A percentile compares a stretch with the other conserved stretches of the same genome.
Evolutionary conservation across 2,329 filamentous ascomycete genomes (phyloP).

Genomic region (Trichoderma sp.): DNA sequence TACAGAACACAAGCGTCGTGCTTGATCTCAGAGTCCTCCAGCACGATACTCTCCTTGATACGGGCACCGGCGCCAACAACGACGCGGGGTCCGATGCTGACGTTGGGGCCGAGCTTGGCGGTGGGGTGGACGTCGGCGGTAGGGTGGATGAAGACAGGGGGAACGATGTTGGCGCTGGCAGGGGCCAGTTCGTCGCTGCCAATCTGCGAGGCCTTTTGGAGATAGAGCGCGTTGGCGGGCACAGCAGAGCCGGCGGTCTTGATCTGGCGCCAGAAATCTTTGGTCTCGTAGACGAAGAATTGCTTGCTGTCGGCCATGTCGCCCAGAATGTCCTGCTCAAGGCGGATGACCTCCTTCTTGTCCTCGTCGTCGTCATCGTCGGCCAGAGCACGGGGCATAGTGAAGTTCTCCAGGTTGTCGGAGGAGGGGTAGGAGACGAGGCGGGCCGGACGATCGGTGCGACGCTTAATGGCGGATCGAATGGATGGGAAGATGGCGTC

Average conservation of each 20-base stretch:
- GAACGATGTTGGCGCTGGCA: conserved; percentile 83
- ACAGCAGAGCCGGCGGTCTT: conserved; percentile 98
- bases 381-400: conserved; percentile 43
- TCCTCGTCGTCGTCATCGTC: conserved; percentile 51
- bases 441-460: conserved; percentile 78
- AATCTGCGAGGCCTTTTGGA: conserved; percentile 88
- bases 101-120: conserved; percentile 94
- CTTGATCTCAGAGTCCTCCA: conserved; percentile 94
- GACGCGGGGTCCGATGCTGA: conserved; percentile 90
- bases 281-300: conserved; percentile 98
- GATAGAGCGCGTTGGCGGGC: conserved; percentile 93
- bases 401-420: conserved; percentile 79
- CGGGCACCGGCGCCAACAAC: conserved; percentile 82
- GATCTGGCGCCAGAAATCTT: conserved; percentile 99
- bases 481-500: conserved; percentile 97
- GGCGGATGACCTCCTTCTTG: conserved; percentile 83
- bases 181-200: conserved; percentile 75
- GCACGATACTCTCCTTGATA: conserved; percentile 92
- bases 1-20: conserved; percentile 96
- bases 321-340: conserved; percentile 95
- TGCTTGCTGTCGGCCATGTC: conserved; percentile 96
- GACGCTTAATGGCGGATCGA: conserved; percentile 90
- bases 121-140: conserved; percentile 88
- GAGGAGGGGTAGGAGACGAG: conserved; percentile 94
- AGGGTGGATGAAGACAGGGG: conserved; percentile 94